Conservation (phyloP, 1,284 basidiomycete genomes). For the Polyporus tsugae region DNA sequence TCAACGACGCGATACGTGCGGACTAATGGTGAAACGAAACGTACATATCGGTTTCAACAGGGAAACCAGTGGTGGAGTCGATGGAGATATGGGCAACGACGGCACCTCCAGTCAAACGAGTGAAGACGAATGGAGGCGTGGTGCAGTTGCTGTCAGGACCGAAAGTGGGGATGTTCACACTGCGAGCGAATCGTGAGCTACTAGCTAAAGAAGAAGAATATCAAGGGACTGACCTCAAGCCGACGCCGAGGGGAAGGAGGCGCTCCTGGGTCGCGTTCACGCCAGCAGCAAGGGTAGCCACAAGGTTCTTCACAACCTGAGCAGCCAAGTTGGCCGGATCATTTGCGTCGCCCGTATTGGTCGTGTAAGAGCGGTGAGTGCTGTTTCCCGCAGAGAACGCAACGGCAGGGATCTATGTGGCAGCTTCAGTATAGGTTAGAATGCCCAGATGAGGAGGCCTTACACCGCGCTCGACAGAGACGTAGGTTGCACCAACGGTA, state of each 20-base stretch:
- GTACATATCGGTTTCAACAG: constrained; percentile 33
- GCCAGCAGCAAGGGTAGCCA: constrained; percentile 35
- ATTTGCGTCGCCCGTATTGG: constrained; percentile 33
- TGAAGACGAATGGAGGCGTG: constrained; percentile 39
- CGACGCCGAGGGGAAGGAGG: constrained; percentile 39
- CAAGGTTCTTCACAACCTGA: constrained; percentile 36
- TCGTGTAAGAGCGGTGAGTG: constrained; percentile 42
- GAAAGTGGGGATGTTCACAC: constrained; percentile 39
- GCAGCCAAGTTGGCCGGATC: constrained; percentile 41
- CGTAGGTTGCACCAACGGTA: constrained; percentile 41
- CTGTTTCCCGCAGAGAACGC: constrained; percentile 41
- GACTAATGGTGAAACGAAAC: constrained; percentile 3
- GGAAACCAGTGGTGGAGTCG: constrained; percentile 37
- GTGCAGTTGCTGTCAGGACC: constrained; percentile 37
- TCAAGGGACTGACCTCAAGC: constrained; percentile 34
- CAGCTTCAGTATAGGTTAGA: background rate
- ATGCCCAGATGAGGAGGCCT: constrained; percentile 6
- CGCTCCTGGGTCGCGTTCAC: constrained; percentile 33
- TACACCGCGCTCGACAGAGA: constrained; percentile 40
- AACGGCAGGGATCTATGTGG: constrained; percentile 37
- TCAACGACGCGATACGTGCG: background rate
- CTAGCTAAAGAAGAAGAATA: background rate
- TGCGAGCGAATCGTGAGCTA: constrained; percentile 12
- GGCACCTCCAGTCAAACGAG: constrained; percentile 40
- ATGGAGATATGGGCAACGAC: constrained; percentile 33